Evolutionary conservation across 2,329 filamentous ascomycete species (phyloP), one percentile per base, ranked within the genome.

Genomic region (Botryotinia globosa): DNA sequence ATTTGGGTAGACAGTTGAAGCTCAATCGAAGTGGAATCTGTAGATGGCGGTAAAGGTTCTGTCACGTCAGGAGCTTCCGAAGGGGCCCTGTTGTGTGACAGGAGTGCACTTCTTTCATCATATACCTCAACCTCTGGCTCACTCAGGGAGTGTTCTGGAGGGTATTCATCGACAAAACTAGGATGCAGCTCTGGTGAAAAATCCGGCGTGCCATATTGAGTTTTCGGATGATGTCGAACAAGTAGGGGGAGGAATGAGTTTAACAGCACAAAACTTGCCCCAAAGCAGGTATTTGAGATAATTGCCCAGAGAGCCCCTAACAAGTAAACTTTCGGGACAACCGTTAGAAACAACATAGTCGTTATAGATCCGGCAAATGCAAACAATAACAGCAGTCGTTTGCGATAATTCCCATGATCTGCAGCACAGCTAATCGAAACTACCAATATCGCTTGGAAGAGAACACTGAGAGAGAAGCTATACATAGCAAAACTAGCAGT

Each of bases 401-500:
- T 99, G 74, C 96, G 90, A 84, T 94, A 96, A 77, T 89, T 91
- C 75, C 96, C 96, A 82, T 98, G 95, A 81, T 99, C 96, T 73
- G 96, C 96, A 12, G 95, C 94, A 72, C 93, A 96, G 79, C 94
- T 97, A 86, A 99, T 97, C 80, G 94, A 97, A 75, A 99, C 94
- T 61, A 99, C 97, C 44, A 98, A 84, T 42, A 98, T 83, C 1
- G 94, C 92, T 81, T 99, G 96, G 18, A 98, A 82, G 32, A 98
- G 82, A 1, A 99, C 96, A 80, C 93, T 97, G 79, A 97, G 85
- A 73, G 94, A 97, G 82, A 99, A 99, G 2, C 94, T 98, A 83
- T 98, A 98, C 94, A 98, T 97, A 81, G 94, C 95, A 82, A 98
- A 98, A 82, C 93, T 97, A 51, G 95, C 94, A 0, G 95, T 98